A percentile compares a stretch with the other conserved stretches of the same genome.
Conservation (phyloP, 768 basidiomycete genomes). For the Leccinum barrowsii region DNA sequence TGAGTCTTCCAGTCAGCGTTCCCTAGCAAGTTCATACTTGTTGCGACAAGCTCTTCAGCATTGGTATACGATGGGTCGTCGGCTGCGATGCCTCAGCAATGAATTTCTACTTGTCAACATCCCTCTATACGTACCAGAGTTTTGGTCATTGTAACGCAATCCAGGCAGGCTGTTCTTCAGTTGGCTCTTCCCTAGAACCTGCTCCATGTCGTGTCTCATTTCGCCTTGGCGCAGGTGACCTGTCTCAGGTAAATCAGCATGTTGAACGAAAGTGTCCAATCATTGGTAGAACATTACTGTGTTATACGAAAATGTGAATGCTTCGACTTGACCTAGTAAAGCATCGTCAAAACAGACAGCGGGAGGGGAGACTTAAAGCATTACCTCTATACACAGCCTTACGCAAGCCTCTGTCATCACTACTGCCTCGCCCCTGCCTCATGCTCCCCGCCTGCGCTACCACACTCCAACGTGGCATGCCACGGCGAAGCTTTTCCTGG, state of each 20-base stretch:
- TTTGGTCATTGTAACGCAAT: constrained; percentile 21
- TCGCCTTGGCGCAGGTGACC: constrained; percentile 12
- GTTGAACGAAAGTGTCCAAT: background rate
- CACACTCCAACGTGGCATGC: constrained; percentile 17
- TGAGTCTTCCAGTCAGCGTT: constrained; percentile 13
- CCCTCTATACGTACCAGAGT: background rate
- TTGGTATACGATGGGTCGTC: background rate
- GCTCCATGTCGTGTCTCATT: constrained; percentile 11
- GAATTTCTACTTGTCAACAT: too few species aligned
- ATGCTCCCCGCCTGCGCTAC: too few species aligned
- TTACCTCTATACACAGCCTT: too few species aligned
- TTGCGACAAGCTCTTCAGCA: constrained; percentile 10
- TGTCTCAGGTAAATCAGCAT: constrained; percentile 2
- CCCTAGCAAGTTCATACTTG: constrained; percentile 7
- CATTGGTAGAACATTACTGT: constrained; percentile 7
- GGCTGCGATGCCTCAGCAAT: constrained; percentile 7
- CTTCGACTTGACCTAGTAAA: constrained; percentile 17
- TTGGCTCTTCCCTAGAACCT: constrained; percentile 11
- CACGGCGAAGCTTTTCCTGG: background rate
- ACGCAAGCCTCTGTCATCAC: too few species aligned
- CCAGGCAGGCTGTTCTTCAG: constrained; percentile 18
- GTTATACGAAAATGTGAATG: constrained; percentile 22
- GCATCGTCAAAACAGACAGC: constrained; percentile 23
- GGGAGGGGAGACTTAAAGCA: too few species aligned
- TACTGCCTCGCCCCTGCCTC: too few species aligned